Percentiles rank a stretch among this genome's conserved stretches.
Evolutionary conservation across 306 rosid genomes (phyloP).

Genomic region (Rubus parviflorus): DNA sequence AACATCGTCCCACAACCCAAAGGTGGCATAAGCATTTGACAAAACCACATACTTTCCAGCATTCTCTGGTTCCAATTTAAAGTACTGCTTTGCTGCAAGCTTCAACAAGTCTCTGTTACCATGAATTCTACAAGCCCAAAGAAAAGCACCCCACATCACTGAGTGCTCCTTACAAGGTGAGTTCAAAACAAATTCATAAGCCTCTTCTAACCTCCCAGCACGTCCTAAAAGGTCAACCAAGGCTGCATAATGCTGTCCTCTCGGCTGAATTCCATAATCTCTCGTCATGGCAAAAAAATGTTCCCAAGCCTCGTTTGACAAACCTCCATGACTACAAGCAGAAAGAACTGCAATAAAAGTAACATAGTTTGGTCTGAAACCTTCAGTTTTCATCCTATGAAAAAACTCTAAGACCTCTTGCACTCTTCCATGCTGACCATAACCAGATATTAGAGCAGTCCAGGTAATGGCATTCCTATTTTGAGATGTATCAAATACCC

Average conservation of each 20-base stretch:
- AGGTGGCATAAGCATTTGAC: constrained; percentile 68
- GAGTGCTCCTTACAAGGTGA: constrained; percentile 67
- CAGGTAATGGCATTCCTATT: constrained; percentile 68
- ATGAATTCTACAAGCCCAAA: constrained; percentile 71
- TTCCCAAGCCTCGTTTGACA: constrained; percentile 59
- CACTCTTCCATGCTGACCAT: constrained; percentile 70
- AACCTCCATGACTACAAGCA: constrained; percentile 81
- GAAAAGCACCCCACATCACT: constrained; percentile 71
- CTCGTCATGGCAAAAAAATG: constrained; percentile 64
- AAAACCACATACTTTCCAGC: constrained; percentile 62
- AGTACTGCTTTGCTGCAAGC: constrained; percentile 61
- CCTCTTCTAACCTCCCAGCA: constrained; percentile 62
- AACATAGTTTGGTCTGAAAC: constrained; percentile 62
- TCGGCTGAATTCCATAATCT: constrained; percentile 61
- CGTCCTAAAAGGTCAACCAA: constrained; percentile 73
- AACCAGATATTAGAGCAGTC: constrained; percentile 72
- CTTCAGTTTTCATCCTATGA: constrained; percentile 59
- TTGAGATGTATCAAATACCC: constrained; percentile 51
- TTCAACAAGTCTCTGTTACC: constrained; percentile 59
- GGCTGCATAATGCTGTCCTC: constrained; percentile 68
- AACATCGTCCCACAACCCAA: constrained; percentile 69
- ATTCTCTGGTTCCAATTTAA: constrained; percentile 52
- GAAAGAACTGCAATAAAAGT: constrained; percentile 80
- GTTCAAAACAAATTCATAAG: constrained; percentile 53
- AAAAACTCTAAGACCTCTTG: constrained; percentile 60